Conservation (phyloP, 768 basidiomycete genomes). For the Rubroboletus pulcherrimus region DNA sequence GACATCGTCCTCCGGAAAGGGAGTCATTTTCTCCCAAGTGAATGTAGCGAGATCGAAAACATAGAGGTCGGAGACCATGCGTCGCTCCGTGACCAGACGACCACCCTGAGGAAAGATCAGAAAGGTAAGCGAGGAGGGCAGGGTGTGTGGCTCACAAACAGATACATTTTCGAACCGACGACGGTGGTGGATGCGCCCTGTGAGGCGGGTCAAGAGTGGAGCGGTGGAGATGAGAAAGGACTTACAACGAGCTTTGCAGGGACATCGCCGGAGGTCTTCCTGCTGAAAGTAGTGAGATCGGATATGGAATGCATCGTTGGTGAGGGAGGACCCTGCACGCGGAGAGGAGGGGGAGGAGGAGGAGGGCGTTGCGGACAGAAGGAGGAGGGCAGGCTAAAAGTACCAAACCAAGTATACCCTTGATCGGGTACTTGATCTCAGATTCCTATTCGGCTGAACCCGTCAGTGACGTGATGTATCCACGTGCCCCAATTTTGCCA, state of each 20-base stretch:
- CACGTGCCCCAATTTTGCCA: conserved; percentile 16
- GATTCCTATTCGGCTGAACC: conserved; percentile 26
- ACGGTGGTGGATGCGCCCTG: conserved; percentile 92
- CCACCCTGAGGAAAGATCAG: conserved; percentile 59
- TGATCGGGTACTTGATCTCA: conserved; percentile 24
- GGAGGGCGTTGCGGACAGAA: conserved; percentile 12
- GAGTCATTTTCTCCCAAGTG: conserved; percentile 69
- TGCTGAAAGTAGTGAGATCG: conserved; percentile 83
- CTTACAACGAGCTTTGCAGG: conserved; percentile 85
- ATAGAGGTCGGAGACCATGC: conserved; percentile 90
- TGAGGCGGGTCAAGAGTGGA: not conserved
- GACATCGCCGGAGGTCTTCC: conserved; percentile 80
- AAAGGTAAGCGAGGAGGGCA: not conserved
- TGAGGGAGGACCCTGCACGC: not conserved
- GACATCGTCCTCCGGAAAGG: conserved; percentile 60
- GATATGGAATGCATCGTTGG: conserved; percentile 72
- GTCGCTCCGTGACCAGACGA: conserved; percentile 76
- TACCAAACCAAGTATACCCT: conserved; percentile 10
- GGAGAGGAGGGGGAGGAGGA: conserved; percentile 4
- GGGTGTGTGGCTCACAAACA: conserved; percentile 59
- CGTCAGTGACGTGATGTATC: conserved; percentile 17
- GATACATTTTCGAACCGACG: conserved; percentile 81
- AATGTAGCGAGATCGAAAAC: conserved; percentile 81
- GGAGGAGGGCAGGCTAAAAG: conserved; percentile 18
- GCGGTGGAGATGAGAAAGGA: conserved; percentile 7